Evolutionary conservation across 768 basidiomycete species (phyloP).

Genomic region (Cystofilobasidium macerans): DNA sequence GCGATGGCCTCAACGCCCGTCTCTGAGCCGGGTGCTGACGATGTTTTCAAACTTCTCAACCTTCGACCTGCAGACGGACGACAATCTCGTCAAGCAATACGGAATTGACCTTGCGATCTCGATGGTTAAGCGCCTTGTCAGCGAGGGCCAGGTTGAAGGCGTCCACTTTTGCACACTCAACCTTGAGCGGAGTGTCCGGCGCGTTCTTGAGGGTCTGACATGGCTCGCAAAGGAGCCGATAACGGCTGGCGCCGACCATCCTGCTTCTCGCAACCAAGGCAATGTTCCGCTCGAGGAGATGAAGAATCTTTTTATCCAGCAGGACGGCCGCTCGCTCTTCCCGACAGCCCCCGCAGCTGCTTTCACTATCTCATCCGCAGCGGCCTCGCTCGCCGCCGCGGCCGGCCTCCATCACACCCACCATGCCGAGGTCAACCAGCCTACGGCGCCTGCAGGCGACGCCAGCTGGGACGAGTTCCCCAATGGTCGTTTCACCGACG

Average conservation of each 20-base stretch:
- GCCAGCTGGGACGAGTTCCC: conserved; percentile 39
- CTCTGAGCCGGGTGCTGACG: too few relatives aligned
- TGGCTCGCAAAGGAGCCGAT: conserved; percentile 45
- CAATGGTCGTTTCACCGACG: conserved; percentile 40
- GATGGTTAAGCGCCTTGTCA: conserved; percentile 50
- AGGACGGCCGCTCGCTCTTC: background rate
- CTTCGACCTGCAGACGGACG: conserved; percentile 92
- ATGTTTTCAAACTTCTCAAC: too few relatives aligned
- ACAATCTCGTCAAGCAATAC: conserved; percentile 85
- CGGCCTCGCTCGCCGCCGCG: conserved; percentile 15
- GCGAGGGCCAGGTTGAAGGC: conserved; percentile 52
- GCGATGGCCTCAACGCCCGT: background rate
- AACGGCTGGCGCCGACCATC: conserved; percentile 31
- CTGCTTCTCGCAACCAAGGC: conserved; percentile 29
- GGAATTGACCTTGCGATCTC: conserved; percentile 75
- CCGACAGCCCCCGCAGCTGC: background rate
- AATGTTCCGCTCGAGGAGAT: background rate
- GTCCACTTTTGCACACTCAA: conserved; percentile 95
- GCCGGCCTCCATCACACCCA: conserved; percentile 36
- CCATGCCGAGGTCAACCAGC: conserved; percentile 41
- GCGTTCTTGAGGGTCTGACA: conserved; percentile 64
- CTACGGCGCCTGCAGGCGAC: conserved; percentile 30
- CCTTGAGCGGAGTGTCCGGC: conserved; percentile 85
- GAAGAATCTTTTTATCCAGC: conserved; percentile 33
- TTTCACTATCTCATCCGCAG: conserved; percentile 8